Base-by-base conservation (phyloP, 257 asterid genomes). In the Thymus quinquecostatus region DNA sequence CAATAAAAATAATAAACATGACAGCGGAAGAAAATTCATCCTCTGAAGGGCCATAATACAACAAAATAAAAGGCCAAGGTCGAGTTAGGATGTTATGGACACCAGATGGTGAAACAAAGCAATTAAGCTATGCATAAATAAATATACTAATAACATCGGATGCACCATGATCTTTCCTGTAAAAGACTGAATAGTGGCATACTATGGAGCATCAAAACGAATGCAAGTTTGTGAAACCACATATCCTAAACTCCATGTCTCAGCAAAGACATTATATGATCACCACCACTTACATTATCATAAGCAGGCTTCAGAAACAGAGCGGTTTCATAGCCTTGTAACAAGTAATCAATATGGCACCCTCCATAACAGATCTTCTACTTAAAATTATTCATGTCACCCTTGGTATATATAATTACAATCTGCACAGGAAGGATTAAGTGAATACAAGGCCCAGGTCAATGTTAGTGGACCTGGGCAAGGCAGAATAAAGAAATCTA, bases 341-440 rank as follows among this genome's bases (percentile, higher is more conserved):
- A 63, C 29, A 77, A 75, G 57, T 48, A 70, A 63, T 70, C 77
- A 79, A 70, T 61, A 69, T 74, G 77, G 85, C 59, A 79, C 86
- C 86, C 62, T 72, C 73, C 82, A 73, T 63, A 73, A 73, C 66
- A 70, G 80, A 71, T 76, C 87, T 76, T 82, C 80, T 75, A 76
- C 76, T 51, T 68, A 66, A 60, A 51, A 66, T 72, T 57, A 73
- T 78, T 84, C 89, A 84, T 70, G 80, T 59, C 78, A 80, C 68
- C 74, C 86, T 85, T 71, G 73, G 72, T 74, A 79, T 62, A 77
- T 74, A 77, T 77, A 79, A 65, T 80, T 75, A 83, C 70, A 68
- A 86, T 89, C 95, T 89, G 96, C 96, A 91, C 82, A 80, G 84
- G 79, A 87, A 84, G 84, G 78, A 82, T 80, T 74, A 12, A 14